phyloP scores from a whole-genome alignment of 208 protist species.

The Trypanosoma cruzi region DNA sequence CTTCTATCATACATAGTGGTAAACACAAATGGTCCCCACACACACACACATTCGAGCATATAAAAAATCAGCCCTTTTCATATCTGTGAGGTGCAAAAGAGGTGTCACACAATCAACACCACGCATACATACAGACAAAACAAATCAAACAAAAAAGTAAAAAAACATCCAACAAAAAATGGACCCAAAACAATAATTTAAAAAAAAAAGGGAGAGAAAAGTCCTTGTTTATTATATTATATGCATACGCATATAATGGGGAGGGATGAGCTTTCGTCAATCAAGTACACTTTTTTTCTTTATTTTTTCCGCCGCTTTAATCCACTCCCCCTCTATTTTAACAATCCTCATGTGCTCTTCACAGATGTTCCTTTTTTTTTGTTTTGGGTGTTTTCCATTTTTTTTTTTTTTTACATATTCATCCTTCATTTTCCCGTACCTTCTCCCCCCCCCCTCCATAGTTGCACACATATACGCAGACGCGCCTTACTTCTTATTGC shows the following conservation, averaged over 20 bases:
- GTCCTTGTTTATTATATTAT: background rate
- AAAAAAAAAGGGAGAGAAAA: background rate
- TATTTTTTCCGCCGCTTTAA: conserved; percentile 10
- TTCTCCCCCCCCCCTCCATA: background rate
- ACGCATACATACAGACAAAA: background rate
- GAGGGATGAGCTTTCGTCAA: too few species aligned
- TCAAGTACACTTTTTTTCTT: conserved; percentile 1
- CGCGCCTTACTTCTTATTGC: too few species aligned
- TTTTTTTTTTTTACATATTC: background rate
- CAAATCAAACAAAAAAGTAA: background rate
- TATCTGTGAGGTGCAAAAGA: background rate
- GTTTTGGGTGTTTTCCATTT: conserved; percentile 19
- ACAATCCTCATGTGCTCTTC: background rate
- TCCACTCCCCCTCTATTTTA: background rate
- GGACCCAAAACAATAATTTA: background rate
- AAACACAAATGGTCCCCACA: background rate
- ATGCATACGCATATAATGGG: background rate
- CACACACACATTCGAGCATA: too few species aligned
- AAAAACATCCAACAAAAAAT: background rate
- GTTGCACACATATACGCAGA: too few species aligned
- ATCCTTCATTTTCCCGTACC: too few species aligned
- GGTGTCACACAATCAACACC: background rate
- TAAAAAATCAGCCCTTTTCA: too few species aligned
- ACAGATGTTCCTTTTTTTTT: conserved; percentile 2
- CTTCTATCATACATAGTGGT: background rate